These are phyloP conservation scores for Corynascus novoguineensis DNA, from an alignment of 495 filamentous ascomycete genomes.

Conservation along the genomic window DNA sequence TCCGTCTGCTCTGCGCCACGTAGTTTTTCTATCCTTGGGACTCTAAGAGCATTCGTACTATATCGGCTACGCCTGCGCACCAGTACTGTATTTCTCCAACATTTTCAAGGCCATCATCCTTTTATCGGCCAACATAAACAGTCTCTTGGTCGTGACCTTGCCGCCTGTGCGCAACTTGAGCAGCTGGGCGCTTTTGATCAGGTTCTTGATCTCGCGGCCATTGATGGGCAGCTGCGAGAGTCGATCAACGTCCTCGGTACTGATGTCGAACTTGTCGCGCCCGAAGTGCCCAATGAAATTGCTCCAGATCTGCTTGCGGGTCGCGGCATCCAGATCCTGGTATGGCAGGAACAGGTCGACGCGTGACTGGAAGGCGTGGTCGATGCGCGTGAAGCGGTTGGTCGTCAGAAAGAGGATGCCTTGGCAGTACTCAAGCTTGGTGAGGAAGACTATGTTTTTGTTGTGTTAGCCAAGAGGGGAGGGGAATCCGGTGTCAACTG, in stretches of 20 bases:
- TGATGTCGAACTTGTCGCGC: conserved; percentile 19
- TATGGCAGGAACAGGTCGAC: conserved; percentile 44
- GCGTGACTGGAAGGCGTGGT: conserved; percentile 48
- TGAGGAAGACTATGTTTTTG: conserved; percentile 41
- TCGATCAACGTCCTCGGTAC: conserved; percentile 21
- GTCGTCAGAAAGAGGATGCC: conserved; percentile 49
- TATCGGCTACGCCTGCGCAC: too few species aligned
- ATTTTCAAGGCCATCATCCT: conserved; percentile 17
- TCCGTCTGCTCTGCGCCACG: too few species aligned
- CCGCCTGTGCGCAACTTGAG: conserved; percentile 8
- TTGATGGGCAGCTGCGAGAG: conserved; percentile 27
- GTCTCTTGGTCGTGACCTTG: conserved; percentile 10
- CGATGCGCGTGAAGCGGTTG: conserved; percentile 39
- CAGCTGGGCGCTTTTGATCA: conserved; percentile 37
- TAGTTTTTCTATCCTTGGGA: too few species aligned
- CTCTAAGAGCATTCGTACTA: too few species aligned
- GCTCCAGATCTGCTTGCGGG: conserved; percentile 25
- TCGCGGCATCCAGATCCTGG: conserved; percentile 29
- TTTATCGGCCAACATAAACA: conserved; percentile 21
- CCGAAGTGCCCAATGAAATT: conserved; percentile 24
- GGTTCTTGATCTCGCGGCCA: conserved; percentile 43
- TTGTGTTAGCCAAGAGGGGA: background rate
- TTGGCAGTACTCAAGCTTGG: conserved; percentile 51
- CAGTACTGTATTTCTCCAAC: conserved; percentile 7
- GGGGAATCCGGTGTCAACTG: too few species aligned